Conservation (phyloP, 306 rosid species). For the Erythrophleum fordii region DNA sequence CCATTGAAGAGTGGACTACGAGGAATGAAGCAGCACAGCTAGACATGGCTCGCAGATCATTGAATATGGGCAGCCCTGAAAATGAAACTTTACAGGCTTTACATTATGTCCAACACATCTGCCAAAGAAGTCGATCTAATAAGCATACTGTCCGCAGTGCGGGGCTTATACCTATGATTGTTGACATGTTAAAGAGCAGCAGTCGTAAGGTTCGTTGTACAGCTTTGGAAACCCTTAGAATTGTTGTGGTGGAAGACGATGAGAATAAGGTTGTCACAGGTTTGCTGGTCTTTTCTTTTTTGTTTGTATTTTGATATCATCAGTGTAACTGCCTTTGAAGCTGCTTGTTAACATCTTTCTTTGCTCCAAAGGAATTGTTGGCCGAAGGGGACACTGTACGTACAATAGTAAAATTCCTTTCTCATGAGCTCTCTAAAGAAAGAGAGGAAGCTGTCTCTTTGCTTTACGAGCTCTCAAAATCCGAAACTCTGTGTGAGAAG, state of each 20-base stretch:
- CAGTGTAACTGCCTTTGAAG: slow-evolving; percentile 24
- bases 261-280: slow-evolving; percentile 81
- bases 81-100: slow-evolving; percentile 73
- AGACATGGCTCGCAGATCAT: slow-evolving; percentile 81
- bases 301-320: slow-evolving; percentile 23
- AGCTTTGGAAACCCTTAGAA: slow-evolving; percentile 83
- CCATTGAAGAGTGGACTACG: slow-evolving; percentile 98
- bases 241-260: slow-evolving; percentile 78
- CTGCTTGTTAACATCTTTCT: slow-evolving; percentile 43
- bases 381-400: slow-evolving; percentile 95
- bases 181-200: slow-evolving; percentile 86
- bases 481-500: slow-evolving; percentile 82
- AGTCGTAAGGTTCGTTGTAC: slow-evolving; percentile 79
- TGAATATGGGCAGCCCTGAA: slow-evolving; percentile 74
- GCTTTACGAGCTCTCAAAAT: slow-evolving; percentile 93
- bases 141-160: slow-evolving; percentile 70
- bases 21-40: slow-evolving; percentile 97
- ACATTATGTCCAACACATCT: slow-evolving; percentile 68
- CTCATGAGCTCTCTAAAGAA: slow-evolving; percentile 78
- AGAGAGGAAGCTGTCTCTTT: slow-evolving; percentile 93
- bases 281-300: slow-evolving; percentile 43
- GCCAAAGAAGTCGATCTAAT: slow-evolving; percentile 71
- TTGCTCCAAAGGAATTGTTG: slow-evolving; percentile 70
- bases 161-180: slow-evolving; percentile 85
- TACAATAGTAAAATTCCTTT: slow-evolving; percentile 83